A percentile compares a stretch with the other conserved stretches of the same genome.
These are phyloP conservation scores for Reticulascus tulasneorum DNA, from an alignment of 2,329 filamentous ascomycete species.

Conservation along the genomic window DNA sequence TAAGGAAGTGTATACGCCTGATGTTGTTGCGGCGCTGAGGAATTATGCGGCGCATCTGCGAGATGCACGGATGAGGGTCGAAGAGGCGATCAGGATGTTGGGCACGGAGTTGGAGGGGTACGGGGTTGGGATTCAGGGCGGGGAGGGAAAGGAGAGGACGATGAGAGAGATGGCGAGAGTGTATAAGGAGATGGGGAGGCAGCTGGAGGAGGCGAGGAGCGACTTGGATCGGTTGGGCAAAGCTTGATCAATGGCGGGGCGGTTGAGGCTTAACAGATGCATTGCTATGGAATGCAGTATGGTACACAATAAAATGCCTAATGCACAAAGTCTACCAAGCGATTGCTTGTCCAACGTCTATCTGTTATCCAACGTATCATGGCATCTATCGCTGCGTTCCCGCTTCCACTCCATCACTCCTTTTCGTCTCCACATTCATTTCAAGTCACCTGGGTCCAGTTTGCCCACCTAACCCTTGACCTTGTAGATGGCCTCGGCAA, in stretches of 20 bases:
- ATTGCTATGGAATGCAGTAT: slow-evolving; percentile 12
- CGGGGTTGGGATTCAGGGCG: slow-evolving; percentile 36
- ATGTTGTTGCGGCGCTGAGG: slow-evolving; percentile 36
- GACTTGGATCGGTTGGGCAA: slow-evolving; percentile 38
- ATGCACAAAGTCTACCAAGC: slow-evolving; percentile 6
- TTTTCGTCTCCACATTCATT: no score
- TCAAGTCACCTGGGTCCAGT: no score
- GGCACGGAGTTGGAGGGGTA: slow-evolving; percentile 44
- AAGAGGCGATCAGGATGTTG: slow-evolving; percentile 37
- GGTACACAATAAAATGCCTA: slow-evolving; percentile 11
- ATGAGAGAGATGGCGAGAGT: slow-evolving; percentile 52
- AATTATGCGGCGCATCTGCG: slow-evolving; percentile 46
- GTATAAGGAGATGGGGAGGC: slow-evolving; percentile 45
- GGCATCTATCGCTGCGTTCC: no score
- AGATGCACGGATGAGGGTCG: slow-evolving; percentile 41
- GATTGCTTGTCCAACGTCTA: slow-evolving; percentile 11
- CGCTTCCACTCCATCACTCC: no score
- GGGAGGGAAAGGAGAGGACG: slow-evolving; percentile 39
- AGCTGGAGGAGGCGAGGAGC: slow-evolving; percentile 44
- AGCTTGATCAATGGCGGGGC: slow-evolving; percentile 2
- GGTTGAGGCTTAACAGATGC: slow-evolving; percentile 3
- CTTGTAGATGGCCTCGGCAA: slow-evolving; percentile 81
- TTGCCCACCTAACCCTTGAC: slow-evolving; percentile 70
- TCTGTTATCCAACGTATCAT: no score
- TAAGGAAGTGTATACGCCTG: slow-evolving; percentile 41